Base-by-base conservation (phyloP, 2,329 filamentous ascomycete species). In the Arachnopeziza araneosa region DNA sequence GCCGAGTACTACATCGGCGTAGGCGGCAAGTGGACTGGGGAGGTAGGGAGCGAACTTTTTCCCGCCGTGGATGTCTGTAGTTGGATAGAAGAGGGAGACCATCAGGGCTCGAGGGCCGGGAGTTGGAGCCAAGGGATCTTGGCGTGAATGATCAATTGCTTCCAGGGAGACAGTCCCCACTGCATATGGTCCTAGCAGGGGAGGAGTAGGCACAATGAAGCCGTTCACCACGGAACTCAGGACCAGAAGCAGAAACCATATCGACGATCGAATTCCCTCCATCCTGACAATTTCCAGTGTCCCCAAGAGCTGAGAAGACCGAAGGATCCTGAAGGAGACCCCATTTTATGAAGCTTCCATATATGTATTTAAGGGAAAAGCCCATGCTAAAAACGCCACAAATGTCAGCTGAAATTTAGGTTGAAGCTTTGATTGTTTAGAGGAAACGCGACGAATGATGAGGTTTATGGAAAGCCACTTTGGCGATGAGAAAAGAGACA, bases 71-170 rank as follows among this genome's bases (percentile, higher is more conserved):
- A 50, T 50, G 21, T 58, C 44, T 50, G 64, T 65, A 12, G 63
- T 51, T 2, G 71, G 71, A 23, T 64, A 63, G 49, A 70, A 72
- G 21, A 68, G 56, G 9, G 70, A 70, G 32, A 68, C 56, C 70
- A 73, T 70, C 12, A 72, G 44, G 50, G 63, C 52, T 36, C 70
- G 62, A 2, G 60, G 50, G 1, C 51, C 52, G 1, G 57, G 54
- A 14, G 63, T 67, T 10, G 66, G 66, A 21, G 64, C 57, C 24
- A 63, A 69, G 2, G 69, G 70, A 56, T 72, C 68, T 36, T 57
- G 53, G 52, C 69, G 65, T 2, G 56, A 53, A 6, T 55, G 32
- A 30, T 70, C 67, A 3, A 61, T 63, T n/a, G 69, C 51, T 19
- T 63, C 50, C 3, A 64, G 24, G 6, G 65, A 62, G 21, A 57